Evolutionary conservation across 2,329 filamentous ascomycete species (phyloP).

Genomic region (Pochonia chlamydosporia): DNA sequence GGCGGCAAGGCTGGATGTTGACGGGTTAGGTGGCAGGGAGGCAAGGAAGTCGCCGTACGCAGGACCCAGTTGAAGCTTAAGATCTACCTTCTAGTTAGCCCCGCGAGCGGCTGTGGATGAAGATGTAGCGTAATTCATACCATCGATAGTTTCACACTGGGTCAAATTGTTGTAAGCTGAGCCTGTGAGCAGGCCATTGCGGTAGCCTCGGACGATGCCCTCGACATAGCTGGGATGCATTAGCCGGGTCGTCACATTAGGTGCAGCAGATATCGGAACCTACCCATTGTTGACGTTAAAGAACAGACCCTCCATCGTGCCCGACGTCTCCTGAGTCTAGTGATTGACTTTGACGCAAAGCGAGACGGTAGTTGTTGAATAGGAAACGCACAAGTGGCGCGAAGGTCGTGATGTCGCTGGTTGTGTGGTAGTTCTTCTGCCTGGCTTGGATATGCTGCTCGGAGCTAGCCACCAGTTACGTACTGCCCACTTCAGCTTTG

Average conservation of each 20-base stretch:
- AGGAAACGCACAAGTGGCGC: background rate
- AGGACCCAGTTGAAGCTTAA: slow-evolving; percentile 94
- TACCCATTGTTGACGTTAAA: slow-evolving; percentile 95
- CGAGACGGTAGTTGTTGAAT: background rate
- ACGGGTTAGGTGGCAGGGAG: slow-evolving; percentile 89
- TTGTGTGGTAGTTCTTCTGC: no score
- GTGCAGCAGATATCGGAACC: slow-evolving; percentile 20
- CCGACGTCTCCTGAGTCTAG: background rate
- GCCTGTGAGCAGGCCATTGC: slow-evolving; percentile 84
- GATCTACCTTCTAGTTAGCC: slow-evolving; percentile 51
- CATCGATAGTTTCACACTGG: slow-evolving; percentile 96
- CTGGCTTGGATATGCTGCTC: background rate
- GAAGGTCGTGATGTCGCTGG: background rate
- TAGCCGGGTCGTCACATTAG: slow-evolving; percentile 21
- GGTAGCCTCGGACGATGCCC: slow-evolving; percentile 94
- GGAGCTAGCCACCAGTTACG: background rate
- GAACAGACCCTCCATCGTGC: slow-evolving; percentile 78
- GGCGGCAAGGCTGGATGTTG: slow-evolving; percentile 86
- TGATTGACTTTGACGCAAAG: background rate
- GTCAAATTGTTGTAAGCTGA: slow-evolving; percentile 93
- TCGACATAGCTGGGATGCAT: slow-evolving; percentile 72
- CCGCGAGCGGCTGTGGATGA: background rate
- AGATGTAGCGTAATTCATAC: slow-evolving; percentile 35
- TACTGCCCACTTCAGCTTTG: background rate
- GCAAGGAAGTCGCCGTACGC: slow-evolving; percentile 96